Percentiles rank a stretch among this genome's conserved stretches.
These are phyloP conservation scores for Kwoniella shivajii DNA, from an alignment of 1,284 basidiomycete genomes.

Conservation along the genomic window DNA sequence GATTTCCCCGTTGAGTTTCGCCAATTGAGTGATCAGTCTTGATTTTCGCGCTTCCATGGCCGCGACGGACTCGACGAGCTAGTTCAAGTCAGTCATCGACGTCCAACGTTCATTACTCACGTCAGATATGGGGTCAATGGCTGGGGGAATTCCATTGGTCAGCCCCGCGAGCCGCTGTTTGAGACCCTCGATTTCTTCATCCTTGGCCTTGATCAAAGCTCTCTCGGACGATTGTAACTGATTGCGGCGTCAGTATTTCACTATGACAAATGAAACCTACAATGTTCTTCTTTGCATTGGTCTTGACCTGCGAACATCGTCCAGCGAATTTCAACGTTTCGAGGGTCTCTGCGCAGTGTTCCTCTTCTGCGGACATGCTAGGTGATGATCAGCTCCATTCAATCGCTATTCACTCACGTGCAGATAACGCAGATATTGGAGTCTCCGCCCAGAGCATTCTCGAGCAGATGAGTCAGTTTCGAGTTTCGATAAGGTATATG, in stretches of 20 bases:
- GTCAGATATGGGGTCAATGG: conserved; percentile 24
- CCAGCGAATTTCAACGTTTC: conserved; percentile 62
- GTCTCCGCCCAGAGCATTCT: conserved; percentile 61
- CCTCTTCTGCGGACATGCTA: conserved; percentile 51
- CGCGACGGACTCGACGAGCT: conserved; percentile 48
- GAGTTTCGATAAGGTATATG: conserved; percentile 63
- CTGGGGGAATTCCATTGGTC: not conserved
- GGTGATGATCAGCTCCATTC: not conserved
- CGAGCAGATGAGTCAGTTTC: conserved; percentile 59
- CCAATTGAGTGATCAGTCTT: conserved; percentile 41
- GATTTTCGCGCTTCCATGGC: conserved; percentile 49
- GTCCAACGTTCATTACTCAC: conserved; percentile 18
- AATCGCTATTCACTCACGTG: conserved; percentile 43
- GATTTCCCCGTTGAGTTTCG: conserved; percentile 51
- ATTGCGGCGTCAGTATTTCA: not conserved
- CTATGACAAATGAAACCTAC: conserved; percentile 35
- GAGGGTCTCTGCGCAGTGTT: conserved; percentile 60
- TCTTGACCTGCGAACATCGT: conserved; percentile 60
- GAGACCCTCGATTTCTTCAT: conserved; percentile 55
- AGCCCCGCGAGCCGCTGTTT: conserved; percentile 45
- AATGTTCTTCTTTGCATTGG: conserved; percentile 59
- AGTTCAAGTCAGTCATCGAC: not conserved
- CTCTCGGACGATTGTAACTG: conserved; percentile 50
- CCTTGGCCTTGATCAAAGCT: conserved; percentile 55
- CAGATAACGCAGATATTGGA: conserved; percentile 62